Conservation (phyloP, 257 asterid species). For the Solanum rostratum region DNA sequence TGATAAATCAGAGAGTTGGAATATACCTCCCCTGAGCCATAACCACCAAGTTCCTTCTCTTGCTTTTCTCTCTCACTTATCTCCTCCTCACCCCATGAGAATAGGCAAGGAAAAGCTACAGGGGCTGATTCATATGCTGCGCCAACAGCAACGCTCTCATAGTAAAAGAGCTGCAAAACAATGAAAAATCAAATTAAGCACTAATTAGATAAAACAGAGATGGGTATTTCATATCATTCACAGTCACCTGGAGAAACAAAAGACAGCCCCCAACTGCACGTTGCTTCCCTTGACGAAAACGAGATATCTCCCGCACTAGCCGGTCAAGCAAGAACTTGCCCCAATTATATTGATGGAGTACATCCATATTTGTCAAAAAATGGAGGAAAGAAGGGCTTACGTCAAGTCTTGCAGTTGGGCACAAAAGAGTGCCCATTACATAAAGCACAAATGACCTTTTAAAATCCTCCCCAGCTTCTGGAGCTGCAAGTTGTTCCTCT, state of each 20-base stretch:
- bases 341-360: constrained; percentile 91
- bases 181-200: background rate
- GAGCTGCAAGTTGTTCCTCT: constrained; percentile 81
- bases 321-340: constrained; percentile 97
- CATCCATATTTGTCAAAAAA: constrained; percentile 78
- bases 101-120: constrained; percentile 79
- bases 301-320: constrained; percentile 88
- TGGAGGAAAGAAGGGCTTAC: constrained; percentile 98
- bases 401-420: constrained; percentile 96
- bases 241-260: constrained; percentile 82
- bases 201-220: background rate
- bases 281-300: constrained; percentile 97
- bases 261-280: constrained; percentile 99
- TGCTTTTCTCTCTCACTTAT: constrained; percentile 91
- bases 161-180: constrained; percentile 76
- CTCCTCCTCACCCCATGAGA: constrained; percentile 99
- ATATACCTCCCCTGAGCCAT: constrained; percentile 93
- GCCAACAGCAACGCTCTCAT: constrained; percentile 94
- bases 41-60: constrained; percentile 93
- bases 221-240: background rate
- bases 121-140: constrained; percentile 76
- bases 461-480: constrained; percentile 95
- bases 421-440: constrained; percentile 83
- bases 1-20: background rate
- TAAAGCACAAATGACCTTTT: constrained; percentile 92